Evolutionary conservation across 2,329 filamentous ascomycete genomes (phyloP).

Genomic region (Leptographium lundbergii): DNA sequence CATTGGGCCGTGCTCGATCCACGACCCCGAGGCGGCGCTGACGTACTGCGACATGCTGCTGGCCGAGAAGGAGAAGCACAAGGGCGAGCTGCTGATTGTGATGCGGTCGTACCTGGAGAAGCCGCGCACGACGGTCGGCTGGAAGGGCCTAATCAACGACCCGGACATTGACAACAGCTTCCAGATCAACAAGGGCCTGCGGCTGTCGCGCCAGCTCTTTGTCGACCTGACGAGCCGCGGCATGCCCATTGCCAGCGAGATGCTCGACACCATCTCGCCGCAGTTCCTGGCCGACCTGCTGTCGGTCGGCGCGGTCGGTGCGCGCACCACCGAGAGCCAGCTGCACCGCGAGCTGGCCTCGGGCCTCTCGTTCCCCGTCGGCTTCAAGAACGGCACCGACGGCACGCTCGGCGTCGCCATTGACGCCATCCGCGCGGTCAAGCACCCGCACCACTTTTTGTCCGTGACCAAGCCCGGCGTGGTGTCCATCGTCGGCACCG

Average conservation of each 20-base stretch:
- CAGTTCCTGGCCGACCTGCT: conserved; percentile 92
- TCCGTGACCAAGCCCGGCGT: conserved; percentile 95
- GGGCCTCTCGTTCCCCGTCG: conserved; percentile 90
- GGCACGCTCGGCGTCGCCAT: conserved; percentile 81
- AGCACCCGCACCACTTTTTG: conserved; percentile 89
- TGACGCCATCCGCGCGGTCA: conserved; percentile 87
- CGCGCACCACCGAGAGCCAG: conserved; percentile 93
- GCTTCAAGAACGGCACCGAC: conserved; percentile 99
- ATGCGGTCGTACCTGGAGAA: conserved; percentile 99
- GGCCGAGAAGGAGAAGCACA: conserved; percentile 73
- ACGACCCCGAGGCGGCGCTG: conserved; percentile 81
- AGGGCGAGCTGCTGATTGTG: conserved; percentile 80
- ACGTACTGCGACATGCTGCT: conserved; percentile 84
- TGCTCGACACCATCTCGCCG: conserved; percentile 95
- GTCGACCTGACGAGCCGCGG: conserved; percentile 82
- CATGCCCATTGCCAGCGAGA: conserved; percentile 94
- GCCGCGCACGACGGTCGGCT: conserved; percentile 91
- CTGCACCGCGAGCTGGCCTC: conserved; percentile 89
- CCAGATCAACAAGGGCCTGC: conserved; percentile 96
- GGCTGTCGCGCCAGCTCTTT: conserved; percentile 78
- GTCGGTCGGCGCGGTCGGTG: conserved; percentile 84
- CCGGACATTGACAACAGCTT: conserved; percentile 97
- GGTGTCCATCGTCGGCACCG: conserved; percentile 86
- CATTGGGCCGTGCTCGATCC: conserved; percentile 92
- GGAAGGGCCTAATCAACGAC: conserved; percentile 98